Base-by-base conservation (phyloP, 768 basidiomycete genomes). In the Austroboletus festivus region DNA sequence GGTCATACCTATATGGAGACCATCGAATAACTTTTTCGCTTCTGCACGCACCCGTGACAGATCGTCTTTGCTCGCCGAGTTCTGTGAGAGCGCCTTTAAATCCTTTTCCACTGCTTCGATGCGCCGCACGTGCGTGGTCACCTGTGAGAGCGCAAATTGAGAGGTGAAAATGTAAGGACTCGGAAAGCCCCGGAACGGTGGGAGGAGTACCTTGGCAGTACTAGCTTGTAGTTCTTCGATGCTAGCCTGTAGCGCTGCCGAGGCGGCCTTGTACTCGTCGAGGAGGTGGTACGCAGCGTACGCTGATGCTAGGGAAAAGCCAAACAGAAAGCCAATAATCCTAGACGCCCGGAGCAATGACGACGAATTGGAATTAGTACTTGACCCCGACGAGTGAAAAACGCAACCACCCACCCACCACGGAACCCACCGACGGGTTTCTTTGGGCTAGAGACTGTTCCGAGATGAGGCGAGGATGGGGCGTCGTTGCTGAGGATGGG, bases 101-200 rank as follows among this genome's bases (percentile, higher is more conserved):
- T 93, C 90, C 65, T 91, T 91, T 70, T 96, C 93, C 2, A 94
- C 89, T 4, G 84, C 80, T 64, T 93, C 88, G 60, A 92, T 91
- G 48, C 88, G 73, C 53, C 82, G 73, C 3, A 93, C 81, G 62
- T 92, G 89, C n/a, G 83, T 80, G 12, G 89, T 85, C 49, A 92
- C 82, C 89, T 92, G 50, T 18, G 50, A 15, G 11, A 35, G 10
- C 44, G 13, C 19, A 16, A 1, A 39, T n/a, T n/a, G n/a, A 28
- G 34, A 19, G 0, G 40, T 35, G 5, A 7, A 16, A n/a, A 3
- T 12, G 33, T 23, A 3, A 9, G 20, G 7, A 19, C 9, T 15
- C 1, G 11, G 23, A 7, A 2, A 1, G 21, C 28, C 24, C 41
- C 4, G 22, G 2, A 5, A 19, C 35, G n/a, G n/a, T n/a, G n/a